A percentile compares a stretch with the other conserved stretches of the same genome.
Evolutionary conservation across 2,329 filamentous ascomycete species (phyloP).

Genomic region (Gremmenia infestans): DNA sequence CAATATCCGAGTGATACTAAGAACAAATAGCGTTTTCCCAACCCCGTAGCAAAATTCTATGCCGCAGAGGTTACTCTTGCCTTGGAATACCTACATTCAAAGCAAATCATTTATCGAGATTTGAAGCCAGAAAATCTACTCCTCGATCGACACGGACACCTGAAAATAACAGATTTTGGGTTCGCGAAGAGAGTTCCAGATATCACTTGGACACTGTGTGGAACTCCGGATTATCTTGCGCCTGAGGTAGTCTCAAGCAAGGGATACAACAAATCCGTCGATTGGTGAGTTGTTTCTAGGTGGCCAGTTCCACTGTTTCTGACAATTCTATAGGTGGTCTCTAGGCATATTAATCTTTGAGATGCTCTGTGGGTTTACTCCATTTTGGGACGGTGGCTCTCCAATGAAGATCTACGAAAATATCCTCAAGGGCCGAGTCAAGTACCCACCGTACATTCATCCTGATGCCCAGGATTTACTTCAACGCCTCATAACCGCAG

Average conservation of each 20-base stretch:
- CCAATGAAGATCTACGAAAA: constrained; percentile 99
- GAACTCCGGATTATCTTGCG: constrained; percentile 94
- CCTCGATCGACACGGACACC: constrained; percentile 84
- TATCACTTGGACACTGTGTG: constrained; percentile 98
- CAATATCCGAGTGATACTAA: constrained; percentile 8
- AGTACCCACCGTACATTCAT: constrained; percentile 95
- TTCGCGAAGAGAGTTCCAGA: constrained; percentile 98
- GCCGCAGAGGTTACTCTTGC: constrained; percentile 95
- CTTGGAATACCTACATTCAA: constrained; percentile 88
- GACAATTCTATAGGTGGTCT: constrained; percentile 70
- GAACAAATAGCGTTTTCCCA: constrained; percentile 76
- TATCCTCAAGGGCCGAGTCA: constrained; percentile 90
- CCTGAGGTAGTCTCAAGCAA: constrained; percentile 99
- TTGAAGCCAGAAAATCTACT: constrained; percentile 93
- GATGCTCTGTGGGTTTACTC: constrained; percentile 98
- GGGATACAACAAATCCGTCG: constrained; percentile 98
- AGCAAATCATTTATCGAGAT: constrained; percentile 97
- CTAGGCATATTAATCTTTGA: constrained; percentile 97
- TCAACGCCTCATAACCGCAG: constrained; percentile 86
- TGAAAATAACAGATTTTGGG: constrained; percentile 97
- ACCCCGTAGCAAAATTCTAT: constrained; percentile 98
- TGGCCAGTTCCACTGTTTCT: constrained; percentile 12
- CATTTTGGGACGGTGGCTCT: constrained; percentile 96
- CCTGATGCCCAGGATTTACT: constrained; percentile 90
- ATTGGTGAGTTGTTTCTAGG: constrained; percentile 65